These are phyloP conservation scores for Acanthamoeba lenticulata DNA, from an alignment of 208 protist species.

Conservation along the genomic window DNA sequence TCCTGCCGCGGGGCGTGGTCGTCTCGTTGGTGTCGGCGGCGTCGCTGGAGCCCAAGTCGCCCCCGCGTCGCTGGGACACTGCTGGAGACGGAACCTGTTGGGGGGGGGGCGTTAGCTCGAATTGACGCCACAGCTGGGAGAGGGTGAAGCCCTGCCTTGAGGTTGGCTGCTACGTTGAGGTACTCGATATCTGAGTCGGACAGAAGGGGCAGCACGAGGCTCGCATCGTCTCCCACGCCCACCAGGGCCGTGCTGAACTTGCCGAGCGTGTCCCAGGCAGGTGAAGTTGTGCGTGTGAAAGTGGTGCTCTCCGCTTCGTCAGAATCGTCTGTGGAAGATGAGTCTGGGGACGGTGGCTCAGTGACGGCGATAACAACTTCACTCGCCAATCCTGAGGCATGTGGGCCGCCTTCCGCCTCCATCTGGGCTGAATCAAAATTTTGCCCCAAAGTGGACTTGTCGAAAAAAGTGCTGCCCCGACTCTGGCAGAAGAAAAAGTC, in stretches of 20 bases:
- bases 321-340: background rate
- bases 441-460: too few species aligned
- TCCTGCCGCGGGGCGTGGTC: background rate
- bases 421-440: too few species aligned
- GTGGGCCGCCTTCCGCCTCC: too few species aligned
- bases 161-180: background rate
- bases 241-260: background rate
- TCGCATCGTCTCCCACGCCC: background rate
- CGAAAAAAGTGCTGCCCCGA: too few species aligned
- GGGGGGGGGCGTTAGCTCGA: background rate
- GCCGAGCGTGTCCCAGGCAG: background rate
- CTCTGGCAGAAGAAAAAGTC: background rate
- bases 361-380: background rate
- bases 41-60: background rate
- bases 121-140: background rate
- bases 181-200: conserved; percentile 1
- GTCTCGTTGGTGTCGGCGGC: background rate
- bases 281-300: background rate
- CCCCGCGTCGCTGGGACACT: background rate
- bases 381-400: background rate
- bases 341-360: background rate
- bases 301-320: background rate
- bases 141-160: background rate
- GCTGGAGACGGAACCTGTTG: background rate
- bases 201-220: background rate